Evolutionary conservation across 192 early-diverging fungal genomes (phyloP).

Genomic region (Rhizophagus sp.): DNA sequence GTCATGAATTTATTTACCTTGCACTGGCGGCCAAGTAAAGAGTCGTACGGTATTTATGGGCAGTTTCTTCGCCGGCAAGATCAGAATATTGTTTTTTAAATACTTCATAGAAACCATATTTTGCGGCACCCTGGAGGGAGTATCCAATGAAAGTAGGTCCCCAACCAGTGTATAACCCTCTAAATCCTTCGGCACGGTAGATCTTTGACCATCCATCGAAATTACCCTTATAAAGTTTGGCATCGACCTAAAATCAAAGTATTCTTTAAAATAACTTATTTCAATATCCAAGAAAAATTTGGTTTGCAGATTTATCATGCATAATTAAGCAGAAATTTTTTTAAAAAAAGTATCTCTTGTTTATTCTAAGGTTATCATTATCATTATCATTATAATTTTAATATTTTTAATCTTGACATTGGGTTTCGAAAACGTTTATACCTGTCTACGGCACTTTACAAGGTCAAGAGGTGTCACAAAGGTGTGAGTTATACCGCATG

Average conservation of each 20-base stretch:
- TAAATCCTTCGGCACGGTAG: constrained; percentile 57
- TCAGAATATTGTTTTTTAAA: constrained; percentile 79
- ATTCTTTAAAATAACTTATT: constrained; percentile 13
- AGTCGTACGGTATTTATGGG: constrained; percentile 72
- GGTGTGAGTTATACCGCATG: constrained; percentile 37
- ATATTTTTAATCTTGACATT: not conserved
- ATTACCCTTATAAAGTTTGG: constrained; percentile 39
- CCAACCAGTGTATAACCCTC: constrained; percentile 75
- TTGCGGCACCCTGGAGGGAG: constrained; percentile 72
- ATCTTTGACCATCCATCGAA: constrained; percentile 46
- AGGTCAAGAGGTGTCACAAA: constrained; percentile 45
- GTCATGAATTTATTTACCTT: not conserved
- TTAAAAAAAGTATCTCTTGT: not conserved
- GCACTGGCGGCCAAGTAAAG: constrained; percentile 71
- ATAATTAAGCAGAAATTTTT: not conserved
- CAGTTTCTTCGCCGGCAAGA: constrained; percentile 66
- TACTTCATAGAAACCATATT: constrained; percentile 90
- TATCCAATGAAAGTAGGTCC: constrained; percentile 83
- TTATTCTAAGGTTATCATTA: not conserved
- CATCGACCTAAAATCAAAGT: constrained; percentile 35
- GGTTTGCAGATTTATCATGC: too few relatives aligned
- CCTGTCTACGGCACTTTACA: constrained; percentile 47
- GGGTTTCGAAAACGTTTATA: constrained; percentile 10
- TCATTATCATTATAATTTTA: too few relatives aligned
- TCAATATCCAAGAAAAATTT: not conserved